These are phyloP conservation scores for Lodderomyces orthopsilosis DNA, from an alignment of 1,139 yeast genomes.

Conservation along the genomic window DNA sequence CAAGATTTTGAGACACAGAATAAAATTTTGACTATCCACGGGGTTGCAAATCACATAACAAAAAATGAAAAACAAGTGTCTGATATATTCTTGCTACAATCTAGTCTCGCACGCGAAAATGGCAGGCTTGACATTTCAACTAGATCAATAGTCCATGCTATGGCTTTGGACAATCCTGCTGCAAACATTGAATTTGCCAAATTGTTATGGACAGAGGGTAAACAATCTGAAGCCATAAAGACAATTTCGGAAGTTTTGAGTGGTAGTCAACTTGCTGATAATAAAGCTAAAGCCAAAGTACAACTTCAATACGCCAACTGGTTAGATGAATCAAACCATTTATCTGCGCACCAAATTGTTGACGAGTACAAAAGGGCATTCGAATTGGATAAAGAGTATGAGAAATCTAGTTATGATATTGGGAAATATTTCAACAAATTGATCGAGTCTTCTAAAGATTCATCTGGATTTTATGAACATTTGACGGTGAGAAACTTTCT, in stretches of 20 bases:
- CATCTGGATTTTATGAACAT: slow-evolving; percentile 63
- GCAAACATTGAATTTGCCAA: slow-evolving; percentile 83
- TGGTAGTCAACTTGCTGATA: slow-evolving; percentile 15
- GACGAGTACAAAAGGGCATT: slow-evolving; percentile 65
- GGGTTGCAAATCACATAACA: slow-evolving; percentile 50
- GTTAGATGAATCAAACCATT: slow-evolving; percentile 85
- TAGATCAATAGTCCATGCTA: slow-evolving; percentile 67
- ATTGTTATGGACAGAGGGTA: slow-evolving; percentile 87
- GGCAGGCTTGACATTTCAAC: slow-evolving; percentile 74
- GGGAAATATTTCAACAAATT: slow-evolving; percentile 80
- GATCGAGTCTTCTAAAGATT: slow-evolving; percentile 56
- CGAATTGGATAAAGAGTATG: slow-evolving; percentile 61
- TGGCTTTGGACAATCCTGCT: slow-evolving; percentile 44
- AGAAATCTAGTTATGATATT: slow-evolving; percentile 73
- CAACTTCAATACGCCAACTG: slow-evolving; percentile 83
- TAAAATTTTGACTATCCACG: slow-evolving; percentile 57
- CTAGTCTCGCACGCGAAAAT: slow-evolving; percentile 67
- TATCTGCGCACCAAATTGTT: slow-evolving; percentile 71
- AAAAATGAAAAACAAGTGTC: slow-evolving; percentile 31
- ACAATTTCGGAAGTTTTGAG: slow-evolving; percentile 47
- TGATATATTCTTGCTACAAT: slow-evolving; percentile 56
- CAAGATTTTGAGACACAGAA: slow-evolving; percentile 64
- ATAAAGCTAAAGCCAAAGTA: slow-evolving; percentile 41
- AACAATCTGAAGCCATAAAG: slow-evolving; percentile 80
- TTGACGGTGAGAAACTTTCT: slow-evolving; percentile 64